phyloP scores from a whole-genome alignment of 768 basidiomycete genomes.

The Amanita phalloides region DNA sequence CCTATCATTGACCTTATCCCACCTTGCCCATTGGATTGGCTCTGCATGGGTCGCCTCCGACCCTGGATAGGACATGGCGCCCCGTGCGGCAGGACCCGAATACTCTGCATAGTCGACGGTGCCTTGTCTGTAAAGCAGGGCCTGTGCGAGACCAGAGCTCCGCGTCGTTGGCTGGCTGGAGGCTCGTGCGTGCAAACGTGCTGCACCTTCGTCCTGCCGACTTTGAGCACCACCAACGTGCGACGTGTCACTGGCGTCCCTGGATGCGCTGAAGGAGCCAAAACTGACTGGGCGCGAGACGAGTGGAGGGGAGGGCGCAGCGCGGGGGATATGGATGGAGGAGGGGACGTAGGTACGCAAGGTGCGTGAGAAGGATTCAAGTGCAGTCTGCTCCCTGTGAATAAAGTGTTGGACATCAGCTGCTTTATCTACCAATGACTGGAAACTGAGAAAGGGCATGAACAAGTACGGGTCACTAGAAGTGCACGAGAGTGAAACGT shows the following conservation, averaged over 20 bases:
- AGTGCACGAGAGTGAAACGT: neutral
- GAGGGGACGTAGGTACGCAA: constrained; percentile 45
- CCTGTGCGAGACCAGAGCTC: constrained; percentile 14
- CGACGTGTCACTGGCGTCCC: neutral
- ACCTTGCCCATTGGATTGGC: constrained; percentile 31
- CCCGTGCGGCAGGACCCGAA: neutral
- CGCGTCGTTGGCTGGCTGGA: neutral
- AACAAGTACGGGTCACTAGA: neutral
- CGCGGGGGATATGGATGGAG: constrained; percentile 34
- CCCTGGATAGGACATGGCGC: constrained; percentile 3
- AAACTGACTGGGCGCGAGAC: constrained; percentile 39
- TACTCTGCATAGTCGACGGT: neutral
- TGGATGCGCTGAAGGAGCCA: constrained; percentile 22
- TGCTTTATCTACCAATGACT: constrained; percentile 4
- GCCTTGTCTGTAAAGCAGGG: constrained; percentile 9
- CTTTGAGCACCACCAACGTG: neutral
- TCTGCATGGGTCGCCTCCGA: constrained; percentile 14
- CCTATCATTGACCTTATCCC: constrained; percentile 24
- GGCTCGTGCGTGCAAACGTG: neutral
- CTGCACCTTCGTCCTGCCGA: neutral
- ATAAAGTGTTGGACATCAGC: constrained; percentile 3
- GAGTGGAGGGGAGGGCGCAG: constrained; percentile 36
- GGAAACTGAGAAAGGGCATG: constrained; percentile 5
- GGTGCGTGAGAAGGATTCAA: constrained; percentile 41
- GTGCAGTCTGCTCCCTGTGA: constrained; percentile 34